These are phyloP conservation scores for Polymyxa betae DNA, from an alignment of 208 protist genomes.

Conservation along the genomic window DNA sequence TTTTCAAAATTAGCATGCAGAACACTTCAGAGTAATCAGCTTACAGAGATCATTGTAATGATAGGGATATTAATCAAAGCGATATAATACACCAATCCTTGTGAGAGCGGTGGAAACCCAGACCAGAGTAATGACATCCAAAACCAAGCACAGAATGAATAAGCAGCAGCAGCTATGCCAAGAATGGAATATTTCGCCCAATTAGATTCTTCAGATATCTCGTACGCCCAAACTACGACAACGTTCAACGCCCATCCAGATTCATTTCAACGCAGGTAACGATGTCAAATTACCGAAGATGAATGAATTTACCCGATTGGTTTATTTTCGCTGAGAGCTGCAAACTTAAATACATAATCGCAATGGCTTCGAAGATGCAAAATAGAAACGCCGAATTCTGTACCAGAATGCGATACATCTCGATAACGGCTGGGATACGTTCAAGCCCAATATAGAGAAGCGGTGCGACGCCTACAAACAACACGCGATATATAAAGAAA, in stretches of 20 bases:
- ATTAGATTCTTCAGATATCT: neutral
- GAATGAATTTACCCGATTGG: neutral
- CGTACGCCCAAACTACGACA: neutral
- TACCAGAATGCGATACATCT: neutral
- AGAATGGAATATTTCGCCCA: neutral
- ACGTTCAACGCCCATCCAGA: neutral
- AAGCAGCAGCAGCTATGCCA: neutral
- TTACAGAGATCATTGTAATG: neutral
- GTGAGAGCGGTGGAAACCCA: neutral
- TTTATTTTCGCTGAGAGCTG: neutral
- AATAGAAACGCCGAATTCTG: neutral
- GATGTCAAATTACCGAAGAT: no score
- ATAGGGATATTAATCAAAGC: neutral
- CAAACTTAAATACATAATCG: neutral
- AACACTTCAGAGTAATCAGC: neutral
- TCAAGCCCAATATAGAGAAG: neutral
- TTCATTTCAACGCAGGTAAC: neutral
- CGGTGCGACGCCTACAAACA: neutral
- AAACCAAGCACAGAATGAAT: neutral
- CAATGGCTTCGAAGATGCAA: neutral
- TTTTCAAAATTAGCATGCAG: neutral
- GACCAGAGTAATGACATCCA: neutral
- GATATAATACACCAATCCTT: neutral
- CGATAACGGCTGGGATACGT: neutral
- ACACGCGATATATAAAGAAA: neutral